Base-by-base conservation (phyloP, 2,329 filamentous ascomycete genomes). In the Fusarium illudens region DNA sequence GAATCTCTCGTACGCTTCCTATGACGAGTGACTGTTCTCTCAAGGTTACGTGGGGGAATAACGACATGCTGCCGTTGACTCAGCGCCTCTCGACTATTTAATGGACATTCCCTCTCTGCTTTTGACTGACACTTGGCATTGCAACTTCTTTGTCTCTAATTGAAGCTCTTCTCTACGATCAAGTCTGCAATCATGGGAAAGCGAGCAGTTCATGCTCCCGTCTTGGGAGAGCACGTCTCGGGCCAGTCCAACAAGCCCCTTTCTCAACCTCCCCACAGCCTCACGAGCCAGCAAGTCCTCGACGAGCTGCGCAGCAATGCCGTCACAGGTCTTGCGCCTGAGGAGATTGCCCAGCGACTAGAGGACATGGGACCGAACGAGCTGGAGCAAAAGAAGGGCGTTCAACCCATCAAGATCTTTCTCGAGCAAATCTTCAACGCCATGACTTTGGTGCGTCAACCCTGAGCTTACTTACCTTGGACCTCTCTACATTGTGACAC, bases 381-480 rank as follows among this genome's bases (percentile, higher is more conserved):
- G 58, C 79, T 90, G 4, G 85, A 71, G 7, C 68, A 77, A 19
- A 73, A 72, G 17, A 71, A 74, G 53, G 74, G 84, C 4, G 85
- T 90, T 29, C 84, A 79, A 78, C 74, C 83, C 81, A 58, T 82
- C 48, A 88, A 88, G 74, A 88, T 89, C 42, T 76, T 89, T n/a
- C 67, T 87, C 17, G 82, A 84, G 27, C 87, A 89, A 72, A 76
- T 88, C 33, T 83, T 82, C 60, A 89, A 89, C 75, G 86, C 86
- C 11, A 88, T 89, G 86, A 87, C 84, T 46, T 68, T 88, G 69
- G 85, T 76, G 49, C 50, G 71, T 64, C 15, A 22, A 20, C 42
- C 9, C 22, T 19, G 9, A 27, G n/a, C 15, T 25, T 27, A 20
- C 15, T 25, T 27, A 12, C 30, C 12, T 13, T 22, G 3, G 10